Percentiles rank a stretch among this genome's conserved stretches.
These are phyloP conservation scores for Tolypocladium amazonense DNA, from an alignment of 2,329 filamentous ascomycete species.

Conservation along the genomic window DNA sequence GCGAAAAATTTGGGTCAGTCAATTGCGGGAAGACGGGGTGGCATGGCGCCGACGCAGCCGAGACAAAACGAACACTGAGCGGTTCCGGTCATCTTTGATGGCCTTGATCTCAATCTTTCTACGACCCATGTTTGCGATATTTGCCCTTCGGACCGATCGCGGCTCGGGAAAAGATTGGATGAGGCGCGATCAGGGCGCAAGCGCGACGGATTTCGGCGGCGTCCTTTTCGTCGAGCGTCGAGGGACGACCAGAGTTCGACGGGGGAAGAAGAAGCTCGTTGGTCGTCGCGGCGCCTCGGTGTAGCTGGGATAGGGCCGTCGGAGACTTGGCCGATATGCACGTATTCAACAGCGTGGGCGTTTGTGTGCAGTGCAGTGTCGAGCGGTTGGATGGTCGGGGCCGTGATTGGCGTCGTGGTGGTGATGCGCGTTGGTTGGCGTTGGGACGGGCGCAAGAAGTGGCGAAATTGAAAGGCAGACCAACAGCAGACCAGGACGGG, in stretches of 20 bases:
- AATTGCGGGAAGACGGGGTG: neutral
- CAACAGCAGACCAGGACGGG: slow-evolving; percentile 1
- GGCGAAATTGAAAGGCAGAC: slow-evolving; percentile 5
- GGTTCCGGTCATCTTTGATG: slow-evolving; percentile 96
- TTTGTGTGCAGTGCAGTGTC: neutral
- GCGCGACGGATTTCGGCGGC: neutral
- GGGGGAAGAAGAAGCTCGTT: neutral
- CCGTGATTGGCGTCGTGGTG: neutral
- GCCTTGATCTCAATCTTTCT: slow-evolving; percentile 99
- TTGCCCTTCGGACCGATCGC: neutral
- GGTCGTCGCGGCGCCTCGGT: neutral
- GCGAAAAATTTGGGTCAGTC: slow-evolving; percentile 5
- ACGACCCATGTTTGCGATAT: slow-evolving; percentile 62
- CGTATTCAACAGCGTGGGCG: neutral
- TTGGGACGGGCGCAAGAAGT: slow-evolving; percentile 1
- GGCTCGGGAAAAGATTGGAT: neutral
- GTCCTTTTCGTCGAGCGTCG: neutral
- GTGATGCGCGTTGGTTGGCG: neutral
- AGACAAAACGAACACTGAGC: slow-evolving; percentile 69
- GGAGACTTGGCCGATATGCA: neutral
- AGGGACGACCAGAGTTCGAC: neutral
- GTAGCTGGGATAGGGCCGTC: neutral
- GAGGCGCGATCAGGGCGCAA: neutral
- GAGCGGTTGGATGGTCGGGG: neutral
- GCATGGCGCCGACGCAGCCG: neutral